Base-by-base conservation (phyloP, 495 filamentous ascomycete genomes). In the Aspergillus bertholletiae region DNA sequence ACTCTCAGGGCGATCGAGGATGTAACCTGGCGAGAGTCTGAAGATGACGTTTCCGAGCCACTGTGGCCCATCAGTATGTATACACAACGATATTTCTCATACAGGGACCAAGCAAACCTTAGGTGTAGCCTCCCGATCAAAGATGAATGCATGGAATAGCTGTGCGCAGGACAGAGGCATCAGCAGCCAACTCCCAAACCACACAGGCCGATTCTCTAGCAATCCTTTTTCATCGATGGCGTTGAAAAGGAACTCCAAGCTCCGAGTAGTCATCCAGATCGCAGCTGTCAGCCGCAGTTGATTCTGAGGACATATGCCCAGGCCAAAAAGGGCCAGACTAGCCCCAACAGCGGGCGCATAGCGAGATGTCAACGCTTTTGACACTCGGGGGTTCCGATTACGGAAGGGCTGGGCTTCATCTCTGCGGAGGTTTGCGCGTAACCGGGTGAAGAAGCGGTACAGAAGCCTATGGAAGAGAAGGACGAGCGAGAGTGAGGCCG, bases 151-250 rank as follows among this genome's bases (percentile, higher is more conserved):
- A 69, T 97, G 90, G 49, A 97, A 75, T 48, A 98, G 77, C 73
- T 97, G 94, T 28, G 92, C 94, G 63, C 84, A 89, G 12, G 91
- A 86, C n/a, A 95, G 64, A 0, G 94, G 94, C 80, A 96, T 92
- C 62, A 97, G 73, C 79, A 97, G 76, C 93, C 93, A 97, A 65
- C 90, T 96, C 21, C 93, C 94, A 77, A 91, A 93, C 94, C 94
- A 98, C 83, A 80, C 81, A 7, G 91, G 88, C 56, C 81, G 75
- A 39, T 85, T 80, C 75, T 82, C 84, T 49, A 96, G 78, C 76
- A 83, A 88, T 7, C 93, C 93, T 56, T 88, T 83, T 34, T 87
- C 83, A 60, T 96, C 91, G 13, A 88, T 73, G 5, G 82, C 76
- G 67, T 96, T 96, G 74, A 92, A 98, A 23, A 86, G 76, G 62